Conservation (phyloP, 305 asterid genomes). For the Plantago coronopus region DNA sequence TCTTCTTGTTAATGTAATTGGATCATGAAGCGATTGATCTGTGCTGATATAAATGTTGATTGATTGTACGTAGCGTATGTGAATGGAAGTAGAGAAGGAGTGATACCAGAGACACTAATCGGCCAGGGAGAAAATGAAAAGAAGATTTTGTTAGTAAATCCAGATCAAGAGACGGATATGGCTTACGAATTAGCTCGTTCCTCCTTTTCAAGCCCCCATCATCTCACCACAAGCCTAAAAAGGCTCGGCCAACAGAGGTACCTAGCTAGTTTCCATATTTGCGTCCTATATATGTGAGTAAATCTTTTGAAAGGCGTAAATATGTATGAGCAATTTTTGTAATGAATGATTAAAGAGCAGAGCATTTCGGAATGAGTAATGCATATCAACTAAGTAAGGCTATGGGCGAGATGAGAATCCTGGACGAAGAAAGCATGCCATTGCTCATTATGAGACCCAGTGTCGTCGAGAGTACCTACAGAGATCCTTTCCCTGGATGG, state of each 20-base stretch:
- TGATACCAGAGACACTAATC: constrained; percentile 28
- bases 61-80: too few relatives aligned
- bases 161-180: too few relatives aligned
- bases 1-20: too few relatives aligned
- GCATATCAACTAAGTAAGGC: constrained; percentile 31
- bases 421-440: constrained; percentile 25
- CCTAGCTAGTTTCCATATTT: not conserved
- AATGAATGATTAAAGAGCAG: too few relatives aligned
- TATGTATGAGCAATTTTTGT: too few relatives aligned
- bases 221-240: constrained; percentile 24
- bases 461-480: constrained; percentile 22
- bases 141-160: too few relatives aligned
- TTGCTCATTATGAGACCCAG: constrained; percentile 28
- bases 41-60: too few relatives aligned
- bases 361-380: constrained; percentile 28
- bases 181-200: too few relatives aligned
- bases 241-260: constrained; percentile 37
- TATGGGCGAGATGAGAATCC: constrained; percentile 36
- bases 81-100: constrained; percentile 36
- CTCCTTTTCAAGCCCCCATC: too few relatives aligned
- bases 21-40: too few relatives aligned
- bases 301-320: too few relatives aligned
- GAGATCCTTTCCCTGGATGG: constrained; percentile 39
- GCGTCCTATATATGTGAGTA: not conserved
- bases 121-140: constrained; percentile 27